Evolutionary conservation across 306 rosid genomes (phyloP), one percentile per base, ranked within the genome.

Genomic region (Lathyrus oleraceus): DNA sequence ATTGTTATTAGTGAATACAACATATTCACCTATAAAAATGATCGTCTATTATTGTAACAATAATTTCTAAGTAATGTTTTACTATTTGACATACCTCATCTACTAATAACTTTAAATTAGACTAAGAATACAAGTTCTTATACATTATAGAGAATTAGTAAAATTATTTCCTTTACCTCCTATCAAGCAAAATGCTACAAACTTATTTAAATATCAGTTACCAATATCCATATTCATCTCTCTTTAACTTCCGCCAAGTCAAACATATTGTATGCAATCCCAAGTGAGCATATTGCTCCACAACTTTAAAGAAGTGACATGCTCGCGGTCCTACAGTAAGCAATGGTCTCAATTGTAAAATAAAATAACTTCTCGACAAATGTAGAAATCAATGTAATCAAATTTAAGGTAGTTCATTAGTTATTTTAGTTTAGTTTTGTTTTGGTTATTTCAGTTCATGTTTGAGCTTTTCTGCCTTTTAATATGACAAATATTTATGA

Each of bases 31-130:
- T 94, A 97, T 62, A n/a, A n/a, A 94, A 83, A 79, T 88, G 96
- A 86, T 94, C 99, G 81, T 94, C 99, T 83, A 94, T 94, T 54
- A 97, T 97, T 65, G 99, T 84, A 75, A 91, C 95, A 73, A 97
- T 96, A 79, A 94, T 76, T 82, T 90, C 97, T 68, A 88, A 74
- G 83, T 91, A 84, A 44, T 81, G 97, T 70, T 94, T 97, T 77
- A 91, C 67, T 83, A 84, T 86, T 86, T 90, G 99, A 79, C 95
- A 88, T 76, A 87, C 89, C 79, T 94, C 99, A 65, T 97, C 97
- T 47, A 94, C 68, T 87, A 95, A 90, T 97, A 97, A 94, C 99
- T 94, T 85, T 76, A 75, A 78, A 73, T 59, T 67, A 53, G 59
- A 75, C 61, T 79, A 27, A 69, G 81, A 61, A 67, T 20, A 52